Percentiles rank a stretch among this genome's conserved stretches.
Conservation (phyloP, 1,139 yeast species). For the Suhomyces wounanorum region DNA sequence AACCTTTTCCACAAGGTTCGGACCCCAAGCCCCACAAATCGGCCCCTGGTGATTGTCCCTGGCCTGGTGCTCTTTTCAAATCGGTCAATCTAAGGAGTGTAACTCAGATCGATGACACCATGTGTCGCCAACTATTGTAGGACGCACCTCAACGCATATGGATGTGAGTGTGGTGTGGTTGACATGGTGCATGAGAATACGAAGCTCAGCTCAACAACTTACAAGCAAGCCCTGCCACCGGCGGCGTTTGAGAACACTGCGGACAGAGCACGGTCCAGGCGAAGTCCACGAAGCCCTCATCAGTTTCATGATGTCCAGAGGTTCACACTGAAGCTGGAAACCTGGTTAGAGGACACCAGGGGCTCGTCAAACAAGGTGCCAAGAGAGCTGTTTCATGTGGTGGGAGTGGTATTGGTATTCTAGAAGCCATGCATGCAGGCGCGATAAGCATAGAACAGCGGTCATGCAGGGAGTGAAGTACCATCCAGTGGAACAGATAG, state of each 20-base stretch:
- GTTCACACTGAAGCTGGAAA: too few relatives aligned
- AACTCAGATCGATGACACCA: not conserved
- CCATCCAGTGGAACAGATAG: not conserved
- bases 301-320: not conserved
- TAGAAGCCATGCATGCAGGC: conserved; percentile 2
- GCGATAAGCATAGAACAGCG: conserved; percentile 1
- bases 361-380: not conserved
- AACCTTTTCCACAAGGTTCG: too few relatives aligned
- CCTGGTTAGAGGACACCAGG: not conserved
- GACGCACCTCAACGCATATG: not conserved
- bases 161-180: not conserved
- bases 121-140: not conserved
- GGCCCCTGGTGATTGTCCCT: too few relatives aligned
- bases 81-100: not conserved
- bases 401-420: not conserved
- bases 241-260: too few relatives aligned
- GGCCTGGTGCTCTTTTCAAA: too few relatives aligned
- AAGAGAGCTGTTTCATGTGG: conserved; percentile 1
- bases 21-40: too few relatives aligned
- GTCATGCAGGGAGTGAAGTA: not conserved
- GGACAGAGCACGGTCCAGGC: not conserved
- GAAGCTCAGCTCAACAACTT: not conserved
- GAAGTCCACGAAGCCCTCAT: not conserved
- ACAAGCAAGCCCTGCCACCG: not conserved
- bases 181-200: not conserved